phyloP scores from a whole-genome alignment of 495 filamentous ascomycete species.

The Penicillium angulare region DNA sequence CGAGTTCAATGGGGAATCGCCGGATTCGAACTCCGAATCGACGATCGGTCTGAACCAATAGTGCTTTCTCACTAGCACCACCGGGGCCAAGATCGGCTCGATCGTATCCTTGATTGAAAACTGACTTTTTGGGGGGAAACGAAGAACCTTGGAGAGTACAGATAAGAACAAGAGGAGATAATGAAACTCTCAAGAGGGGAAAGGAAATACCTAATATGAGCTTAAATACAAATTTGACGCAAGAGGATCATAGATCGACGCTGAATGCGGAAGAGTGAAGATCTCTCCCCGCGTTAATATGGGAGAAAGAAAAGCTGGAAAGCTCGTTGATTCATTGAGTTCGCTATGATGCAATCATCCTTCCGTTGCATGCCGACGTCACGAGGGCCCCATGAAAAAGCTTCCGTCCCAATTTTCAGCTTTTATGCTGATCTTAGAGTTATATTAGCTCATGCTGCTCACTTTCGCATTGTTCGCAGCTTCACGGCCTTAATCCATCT shows the following conservation, averaged over 20 bases:
- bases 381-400: neutral
- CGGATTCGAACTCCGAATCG: neutral
- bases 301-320: no score
- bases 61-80: neutral
- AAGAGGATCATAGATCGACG: neutral
- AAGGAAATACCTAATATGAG: neutral
- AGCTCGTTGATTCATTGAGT: conserved; percentile 7
- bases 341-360: conserved; percentile 6
- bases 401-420: neutral
- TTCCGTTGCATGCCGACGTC: conserved; percentile 2
- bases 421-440: neutral
- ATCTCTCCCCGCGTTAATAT: neutral
- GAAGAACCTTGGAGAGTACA: neutral
- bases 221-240: neutral
- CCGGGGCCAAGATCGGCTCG: neutral
- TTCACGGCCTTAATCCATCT: no score
- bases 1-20: neutral
- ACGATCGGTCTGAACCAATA: neutral
- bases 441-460: no score
- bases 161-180: neutral
- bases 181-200: neutral
- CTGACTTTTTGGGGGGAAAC: no score
- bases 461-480: no score
- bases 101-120: no score
- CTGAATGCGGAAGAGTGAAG: neutral